Evolutionary conservation across 331 rosid species (phyloP).

Genomic region (Malus hybrid): DNA sequence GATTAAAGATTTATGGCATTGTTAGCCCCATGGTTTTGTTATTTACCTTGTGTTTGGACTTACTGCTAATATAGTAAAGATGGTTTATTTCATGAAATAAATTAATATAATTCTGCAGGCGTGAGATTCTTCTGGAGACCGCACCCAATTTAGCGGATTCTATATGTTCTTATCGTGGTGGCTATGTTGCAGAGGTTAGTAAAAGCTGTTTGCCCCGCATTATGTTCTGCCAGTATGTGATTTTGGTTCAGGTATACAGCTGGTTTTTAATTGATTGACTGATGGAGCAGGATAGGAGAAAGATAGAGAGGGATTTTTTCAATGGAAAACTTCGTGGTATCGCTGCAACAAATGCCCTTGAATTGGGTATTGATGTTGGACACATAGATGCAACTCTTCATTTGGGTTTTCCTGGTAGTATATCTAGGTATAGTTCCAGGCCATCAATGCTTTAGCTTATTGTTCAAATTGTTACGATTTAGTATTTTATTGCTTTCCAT

Average conservation of each 20-base stretch:
- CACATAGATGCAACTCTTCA: conserved; percentile 92
- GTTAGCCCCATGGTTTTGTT: neutral
- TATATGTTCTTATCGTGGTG: conserved; percentile 79
- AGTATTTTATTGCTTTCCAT: conserved; percentile 1
- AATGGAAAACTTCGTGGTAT: conserved; percentile 83
- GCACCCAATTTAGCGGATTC: conserved; percentile 61
- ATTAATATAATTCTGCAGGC: conserved; percentile 36
- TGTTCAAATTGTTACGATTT: conserved; percentile 10
- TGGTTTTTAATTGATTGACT: conserved; percentile 3
- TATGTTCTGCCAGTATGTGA: neutral
- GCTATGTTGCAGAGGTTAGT: conserved; percentile 77
- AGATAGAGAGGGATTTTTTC: conserved; percentile 76
- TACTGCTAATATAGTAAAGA: neutral
- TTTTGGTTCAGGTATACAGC: neutral
- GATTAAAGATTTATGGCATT: conserved; percentile 2
- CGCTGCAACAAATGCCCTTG: conserved; percentile 99
- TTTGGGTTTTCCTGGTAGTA: conserved; percentile 96
- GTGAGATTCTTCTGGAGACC: conserved; percentile 74
- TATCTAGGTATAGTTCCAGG: conserved; percentile 56
- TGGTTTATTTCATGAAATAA: neutral
- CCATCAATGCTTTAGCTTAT: neutral
- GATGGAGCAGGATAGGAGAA: conserved; percentile 66
- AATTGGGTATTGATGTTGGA: conserved; percentile 96
- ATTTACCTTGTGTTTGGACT: neutral
- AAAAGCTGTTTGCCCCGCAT: neutral